Evolutionary conservation across 495 filamentous ascomycete species (phyloP).

Genomic region (Aspergillus nidulans): DNA sequence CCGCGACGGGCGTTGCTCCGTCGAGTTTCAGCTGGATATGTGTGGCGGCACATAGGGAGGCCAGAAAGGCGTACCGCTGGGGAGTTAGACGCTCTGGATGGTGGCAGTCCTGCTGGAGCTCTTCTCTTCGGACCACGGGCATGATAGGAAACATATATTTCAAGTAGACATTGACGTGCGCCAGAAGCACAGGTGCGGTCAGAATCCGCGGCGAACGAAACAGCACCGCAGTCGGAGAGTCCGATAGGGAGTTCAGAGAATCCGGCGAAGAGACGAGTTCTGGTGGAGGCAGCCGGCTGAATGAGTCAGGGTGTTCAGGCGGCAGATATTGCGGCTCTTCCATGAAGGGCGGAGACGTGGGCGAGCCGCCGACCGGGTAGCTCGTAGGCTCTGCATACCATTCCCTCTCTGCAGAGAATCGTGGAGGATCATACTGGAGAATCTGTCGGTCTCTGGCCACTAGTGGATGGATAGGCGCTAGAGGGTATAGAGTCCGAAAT

Average conservation of each 20-base stretch:
- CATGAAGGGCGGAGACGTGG: slow-evolving; percentile 28
- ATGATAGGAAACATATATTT: slow-evolving; percentile 75
- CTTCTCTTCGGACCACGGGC: slow-evolving; percentile 69
- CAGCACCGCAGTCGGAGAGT: slow-evolving; percentile 18
- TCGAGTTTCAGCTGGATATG: slow-evolving; percentile 70
- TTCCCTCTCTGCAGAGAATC: slow-evolving; percentile 20
- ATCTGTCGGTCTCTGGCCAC: slow-evolving; percentile 16
- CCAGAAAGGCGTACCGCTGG: slow-evolving; percentile 74
- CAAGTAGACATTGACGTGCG: slow-evolving; percentile 42
- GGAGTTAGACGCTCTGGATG: slow-evolving; percentile 52
- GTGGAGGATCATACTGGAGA: slow-evolving; percentile 11
- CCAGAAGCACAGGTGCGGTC: slow-evolving; percentile 34
- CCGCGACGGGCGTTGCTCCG: slow-evolving; percentile 50
- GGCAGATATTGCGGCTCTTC: slow-evolving; percentile 23
- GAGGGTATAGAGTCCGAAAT: slow-evolving; percentile 41
- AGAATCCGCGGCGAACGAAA: slow-evolving; percentile 26
- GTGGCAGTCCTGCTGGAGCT: slow-evolving; percentile 61
- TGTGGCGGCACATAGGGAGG: slow-evolving; percentile 76
- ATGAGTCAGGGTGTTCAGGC: slow-evolving; percentile 25
- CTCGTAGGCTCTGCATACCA: slow-evolving; percentile 13
- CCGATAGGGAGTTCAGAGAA: slow-evolving; percentile 32
- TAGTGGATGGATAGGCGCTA: slow-evolving; percentile 39
- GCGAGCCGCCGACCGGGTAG: slow-evolving; percentile 24
- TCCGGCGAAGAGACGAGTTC: slow-evolving; percentile 42
- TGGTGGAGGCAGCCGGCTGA: slow-evolving; percentile 26